A percentile compares a stretch with the other conserved stretches of the same genome.
Evolutionary conservation across 2,329 filamentous ascomycete species (phyloP).

Genomic region (Alternaria sp.): DNA sequence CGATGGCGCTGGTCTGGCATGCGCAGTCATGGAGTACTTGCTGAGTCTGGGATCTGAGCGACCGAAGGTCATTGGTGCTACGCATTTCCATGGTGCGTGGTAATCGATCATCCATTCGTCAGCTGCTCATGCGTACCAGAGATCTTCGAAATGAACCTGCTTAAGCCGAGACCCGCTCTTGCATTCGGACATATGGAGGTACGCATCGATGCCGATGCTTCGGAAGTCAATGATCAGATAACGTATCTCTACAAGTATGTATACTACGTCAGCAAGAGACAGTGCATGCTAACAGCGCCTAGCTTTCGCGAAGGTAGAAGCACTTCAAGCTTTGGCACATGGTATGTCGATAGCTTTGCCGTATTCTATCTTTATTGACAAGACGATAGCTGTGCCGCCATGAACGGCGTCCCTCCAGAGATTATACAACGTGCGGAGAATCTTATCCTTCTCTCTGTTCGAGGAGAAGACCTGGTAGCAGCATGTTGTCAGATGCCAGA

Average conservation of each 20-base stretch:
- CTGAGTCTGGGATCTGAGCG: constrained; percentile 55
- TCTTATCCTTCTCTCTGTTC: constrained; percentile 70
- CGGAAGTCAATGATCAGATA: constrained; percentile 65
- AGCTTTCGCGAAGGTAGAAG: constrained; percentile 69
- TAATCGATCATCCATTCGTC: constrained; percentile 48
- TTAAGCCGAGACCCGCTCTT: constrained; percentile 60
- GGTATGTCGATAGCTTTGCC: constrained; percentile 43
- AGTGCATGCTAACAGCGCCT: neutral
- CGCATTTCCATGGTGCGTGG: constrained; percentile 65
- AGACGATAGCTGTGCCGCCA: constrained; percentile 70
- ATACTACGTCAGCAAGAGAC: neutral
- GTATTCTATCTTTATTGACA: neutral
- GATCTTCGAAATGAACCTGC: constrained; percentile 70
- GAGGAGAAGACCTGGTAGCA: constrained; percentile 76
- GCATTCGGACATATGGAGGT: constrained; percentile 76
- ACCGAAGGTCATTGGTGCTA: constrained; percentile 67
- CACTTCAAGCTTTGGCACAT: constrained; percentile 81
- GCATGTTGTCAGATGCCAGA: constrained; percentile 72
- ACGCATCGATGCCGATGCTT: constrained; percentile 60
- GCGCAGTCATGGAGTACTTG: constrained; percentile 65
- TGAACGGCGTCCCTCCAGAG: constrained; percentile 78
- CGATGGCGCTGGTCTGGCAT: constrained; percentile 69
- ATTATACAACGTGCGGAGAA: constrained; percentile 79
- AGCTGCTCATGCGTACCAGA: constrained; percentile 58
- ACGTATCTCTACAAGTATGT: constrained; percentile 73